Evolutionary conservation across 2,329 filamentous ascomycete genomes (phyloP).

Genomic region (Beauveria rudraprayagi): DNA sequence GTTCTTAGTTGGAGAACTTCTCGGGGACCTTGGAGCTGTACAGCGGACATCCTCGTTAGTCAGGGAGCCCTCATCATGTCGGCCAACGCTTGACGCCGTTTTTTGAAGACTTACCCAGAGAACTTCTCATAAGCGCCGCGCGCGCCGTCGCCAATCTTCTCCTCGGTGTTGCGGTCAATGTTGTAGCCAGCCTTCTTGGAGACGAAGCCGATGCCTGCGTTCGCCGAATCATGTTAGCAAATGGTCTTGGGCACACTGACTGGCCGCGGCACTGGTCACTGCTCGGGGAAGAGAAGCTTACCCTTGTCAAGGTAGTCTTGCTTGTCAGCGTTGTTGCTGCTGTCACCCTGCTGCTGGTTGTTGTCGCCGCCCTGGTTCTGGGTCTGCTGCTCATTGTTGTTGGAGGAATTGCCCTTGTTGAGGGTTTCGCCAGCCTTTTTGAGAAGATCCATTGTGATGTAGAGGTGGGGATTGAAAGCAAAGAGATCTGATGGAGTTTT

Average conservation of each 20-base stretch:
- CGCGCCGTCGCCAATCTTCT: conserved; percentile 32
- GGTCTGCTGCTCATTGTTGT: conserved; percentile 7
- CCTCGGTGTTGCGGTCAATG: conserved; percentile 25
- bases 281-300: conserved; percentile 13
- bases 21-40: conserved; percentile 21
- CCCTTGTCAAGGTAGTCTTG: conserved; percentile 33
- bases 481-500: not conserved
- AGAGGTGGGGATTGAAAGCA: not conserved
- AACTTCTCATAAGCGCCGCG: conserved; percentile 28
- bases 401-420: conserved; percentile 12
- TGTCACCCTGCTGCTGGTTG: conserved; percentile 4
- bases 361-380: conserved; percentile 8
- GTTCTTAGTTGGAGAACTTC: conserved; percentile 29
- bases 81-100: not conserved
- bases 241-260: not conserved
- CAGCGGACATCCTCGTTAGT: not conserved
- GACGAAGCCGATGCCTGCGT: conserved; percentile 21
- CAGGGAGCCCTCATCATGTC: too few relatives aligned
- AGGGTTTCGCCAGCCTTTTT: conserved; percentile 23
- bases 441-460: conserved; percentile 31
- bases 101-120: conserved; percentile 25
- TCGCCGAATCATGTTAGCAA: not conserved
- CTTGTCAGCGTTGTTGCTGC: conserved; percentile 11
- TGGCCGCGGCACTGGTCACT: too few relatives aligned
- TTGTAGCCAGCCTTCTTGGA: conserved; percentile 29